Percentiles rank a stretch among this genome's conserved stretches.
These are phyloP conservation scores for Coprinellus aureogranulatus DNA, from an alignment of 768 basidiomycete genomes.

Conservation along the genomic window DNA sequence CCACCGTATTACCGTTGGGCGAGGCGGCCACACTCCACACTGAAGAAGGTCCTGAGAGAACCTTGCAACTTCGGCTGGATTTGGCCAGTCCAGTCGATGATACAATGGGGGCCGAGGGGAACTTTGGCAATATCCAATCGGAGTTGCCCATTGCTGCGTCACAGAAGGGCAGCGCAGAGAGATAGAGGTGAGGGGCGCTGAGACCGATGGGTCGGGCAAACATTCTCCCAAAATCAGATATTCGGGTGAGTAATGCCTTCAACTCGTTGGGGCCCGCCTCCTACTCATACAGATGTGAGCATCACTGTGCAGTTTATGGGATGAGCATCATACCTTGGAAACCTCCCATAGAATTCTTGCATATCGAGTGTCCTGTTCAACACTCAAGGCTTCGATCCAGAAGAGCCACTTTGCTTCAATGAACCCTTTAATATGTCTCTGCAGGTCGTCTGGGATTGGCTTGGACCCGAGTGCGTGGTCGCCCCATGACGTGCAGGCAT, in stretches of 20 bases:
- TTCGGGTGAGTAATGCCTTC: slow-evolving; percentile 10
- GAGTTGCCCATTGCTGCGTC: neutral
- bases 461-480: neutral
- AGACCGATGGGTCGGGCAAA: slow-evolving; percentile 12
- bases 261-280: slow-evolving; percentile 2
- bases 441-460: neutral
- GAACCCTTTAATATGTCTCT: neutral
- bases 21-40: slow-evolving; percentile 19
- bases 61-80: slow-evolving; percentile 1
- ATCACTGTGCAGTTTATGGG: too few species aligned
- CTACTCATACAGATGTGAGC: slow-evolving; percentile 1
- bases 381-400: slow-evolving; percentile 32
- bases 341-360: neutral
- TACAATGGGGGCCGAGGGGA: neutral
- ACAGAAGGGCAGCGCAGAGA: slow-evolving; percentile 26
- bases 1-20: slow-evolving; percentile 21
- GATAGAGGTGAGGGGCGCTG: slow-evolving; percentile 24
- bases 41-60: slow-evolving; percentile 12
- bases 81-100: neutral
- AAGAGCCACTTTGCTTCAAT: slow-evolving; percentile 15
- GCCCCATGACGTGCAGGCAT: slow-evolving; percentile 5
- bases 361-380: slow-evolving; percentile 15
- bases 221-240: slow-evolving; percentile 12
- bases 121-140: neutral
- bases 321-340: slow-evolving; percentile 6